phyloP scores from a whole-genome alignment of 108 stramenopile genomes.

The Phaeodactylum tricornutum region DNA sequence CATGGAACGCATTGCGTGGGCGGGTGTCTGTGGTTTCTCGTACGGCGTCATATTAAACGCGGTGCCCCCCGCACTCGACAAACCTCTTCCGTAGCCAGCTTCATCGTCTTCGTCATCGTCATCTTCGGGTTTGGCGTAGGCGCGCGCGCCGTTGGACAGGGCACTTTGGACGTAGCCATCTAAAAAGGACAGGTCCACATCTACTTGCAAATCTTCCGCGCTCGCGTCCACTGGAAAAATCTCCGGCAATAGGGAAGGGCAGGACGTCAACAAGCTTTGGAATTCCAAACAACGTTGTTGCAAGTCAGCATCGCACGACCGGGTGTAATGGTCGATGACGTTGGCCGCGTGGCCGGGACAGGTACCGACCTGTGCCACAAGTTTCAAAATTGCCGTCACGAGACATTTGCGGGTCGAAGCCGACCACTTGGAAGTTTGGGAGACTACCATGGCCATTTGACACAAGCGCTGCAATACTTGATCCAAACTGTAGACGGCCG shows the following conservation, averaged over 20 bases:
- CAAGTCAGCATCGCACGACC: slow-evolving; percentile 79
- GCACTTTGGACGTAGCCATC: slow-evolving; percentile 82
- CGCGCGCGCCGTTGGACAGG: slow-evolving; percentile 71
- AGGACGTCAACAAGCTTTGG: slow-evolving; percentile 58
- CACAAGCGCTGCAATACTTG: slow-evolving; percentile 71
- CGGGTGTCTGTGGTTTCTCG: slow-evolving; percentile 70
- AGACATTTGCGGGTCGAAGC: slow-evolving; percentile 73
- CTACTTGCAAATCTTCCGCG: slow-evolving; percentile 88
- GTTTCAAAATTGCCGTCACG: slow-evolving; percentile 87
- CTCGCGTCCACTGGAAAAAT: slow-evolving; percentile 94
- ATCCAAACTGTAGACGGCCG: slow-evolving; percentile 43
- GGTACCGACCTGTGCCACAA: slow-evolving; percentile 88
- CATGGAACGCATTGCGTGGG: slow-evolving; percentile 24
- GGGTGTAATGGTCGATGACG: slow-evolving; percentile 79
- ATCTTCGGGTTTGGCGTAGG: slow-evolving; percentile 76
- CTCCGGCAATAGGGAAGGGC: slow-evolving; percentile 67
- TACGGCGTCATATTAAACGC: slow-evolving; percentile 89
- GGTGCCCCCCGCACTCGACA: slow-evolving; percentile 19
- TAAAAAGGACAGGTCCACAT: slow-evolving; percentile 81
- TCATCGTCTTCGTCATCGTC: slow-evolving; percentile 84
- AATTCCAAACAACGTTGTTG: slow-evolving; percentile 93
- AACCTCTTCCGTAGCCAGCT: slow-evolving; percentile 17
- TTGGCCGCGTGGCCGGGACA: slow-evolving; percentile 79
- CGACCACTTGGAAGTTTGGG: slow-evolving; percentile 21
- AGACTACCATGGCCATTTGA: slow-evolving; percentile 23